Evolutionary conservation across 192 early-diverging fungal genomes (phyloP).

Genomic region (Mortierella claussenii): DNA sequence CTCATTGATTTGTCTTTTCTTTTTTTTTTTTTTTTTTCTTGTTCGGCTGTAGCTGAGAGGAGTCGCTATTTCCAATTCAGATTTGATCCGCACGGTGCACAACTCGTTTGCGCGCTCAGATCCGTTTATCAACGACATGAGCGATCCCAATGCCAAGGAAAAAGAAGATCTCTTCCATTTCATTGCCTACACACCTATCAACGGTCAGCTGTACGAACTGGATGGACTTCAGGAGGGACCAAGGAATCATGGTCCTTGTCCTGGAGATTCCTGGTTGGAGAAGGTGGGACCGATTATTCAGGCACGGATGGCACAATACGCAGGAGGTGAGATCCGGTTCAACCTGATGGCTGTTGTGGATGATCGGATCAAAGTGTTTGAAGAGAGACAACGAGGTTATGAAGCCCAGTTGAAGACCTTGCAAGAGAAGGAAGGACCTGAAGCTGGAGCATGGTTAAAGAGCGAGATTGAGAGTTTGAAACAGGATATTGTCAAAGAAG

Average conservation of each 20-base stretch:
- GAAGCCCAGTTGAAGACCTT: constrained; percentile 61
- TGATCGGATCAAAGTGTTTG: constrained; percentile 67
- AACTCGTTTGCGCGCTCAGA: constrained; percentile 85
- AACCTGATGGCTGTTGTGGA: constrained; percentile 84
- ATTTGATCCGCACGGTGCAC: constrained; percentile 78
- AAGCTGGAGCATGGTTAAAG: constrained; percentile 58
- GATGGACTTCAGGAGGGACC: constrained; percentile 79
- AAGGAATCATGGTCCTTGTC: constrained; percentile 72
- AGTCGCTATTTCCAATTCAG: constrained; percentile 81
- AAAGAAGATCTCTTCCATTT: constrained; percentile 85
- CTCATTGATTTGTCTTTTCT: too few species aligned
- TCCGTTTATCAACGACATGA: constrained; percentile 76
- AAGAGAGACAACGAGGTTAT: constrained; percentile 59
- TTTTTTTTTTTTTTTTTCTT: not conserved
- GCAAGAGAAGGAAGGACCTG: constrained; percentile 48
- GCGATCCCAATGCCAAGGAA: constrained; percentile 61
- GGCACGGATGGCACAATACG: constrained; percentile 71
- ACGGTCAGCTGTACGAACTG: constrained; percentile 79
- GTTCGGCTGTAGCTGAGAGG: constrained; percentile 68
- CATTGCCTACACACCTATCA: constrained; percentile 79
- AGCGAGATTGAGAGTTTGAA: constrained; percentile 61
- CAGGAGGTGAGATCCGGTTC: constrained; percentile 74
- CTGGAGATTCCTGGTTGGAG: constrained; percentile 70
- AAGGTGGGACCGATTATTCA: constrained; percentile 74
- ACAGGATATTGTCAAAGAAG: constrained; percentile 67